Evolutionary conservation across 805 yeast genomes (phyloP), one percentile per base, ranked within the genome.

Genomic region (Barnettozyma pratensis): DNA sequence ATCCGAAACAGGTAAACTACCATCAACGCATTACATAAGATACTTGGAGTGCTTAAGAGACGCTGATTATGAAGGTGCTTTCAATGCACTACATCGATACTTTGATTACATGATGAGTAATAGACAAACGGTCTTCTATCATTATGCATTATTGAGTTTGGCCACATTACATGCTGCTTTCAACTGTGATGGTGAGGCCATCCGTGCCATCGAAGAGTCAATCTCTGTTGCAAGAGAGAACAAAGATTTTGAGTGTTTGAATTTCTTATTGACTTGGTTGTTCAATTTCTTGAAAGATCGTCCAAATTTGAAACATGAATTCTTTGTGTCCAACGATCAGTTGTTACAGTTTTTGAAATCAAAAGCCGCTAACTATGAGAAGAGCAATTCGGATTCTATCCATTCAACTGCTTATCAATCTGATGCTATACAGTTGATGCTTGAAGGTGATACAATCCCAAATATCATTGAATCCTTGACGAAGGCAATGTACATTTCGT

Each of bases 221-320:
- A 85, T 89, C 3, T 73, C 85, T 6, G 89, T 90, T 3, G 97
- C 97, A 0, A 71, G 97, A 55, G 96, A 90, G 58, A 83, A 85
- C 56, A 82, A 82, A 52, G 96, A 91, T 63, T 73, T 79, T 47
- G 71, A 49, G 19, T 49, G 52, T 41, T 31, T 7, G 48, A 39
- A 76, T 64, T 31, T 73, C 52, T 29, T 48, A 45, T 5, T 50
- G 41, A 0, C 75, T 58, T 40, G 56, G 59, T 9, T 47, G 36
- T 52, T 74, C 78, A 11, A 64, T 59, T 19, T 63, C 65, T 72
- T 87, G 58, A 80, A 79, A 51, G 77, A 79, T 49, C 76, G 83
- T 57, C 96, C 96, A 0, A 71, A 76, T 43, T 60, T 81, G 50
- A 60, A 70, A 10, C 75, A 76, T 50, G 70, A 70, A 19, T 73